Base-by-base conservation (phyloP, 2,329 filamentous ascomycete species). In the Metarhizium guizhouense region DNA sequence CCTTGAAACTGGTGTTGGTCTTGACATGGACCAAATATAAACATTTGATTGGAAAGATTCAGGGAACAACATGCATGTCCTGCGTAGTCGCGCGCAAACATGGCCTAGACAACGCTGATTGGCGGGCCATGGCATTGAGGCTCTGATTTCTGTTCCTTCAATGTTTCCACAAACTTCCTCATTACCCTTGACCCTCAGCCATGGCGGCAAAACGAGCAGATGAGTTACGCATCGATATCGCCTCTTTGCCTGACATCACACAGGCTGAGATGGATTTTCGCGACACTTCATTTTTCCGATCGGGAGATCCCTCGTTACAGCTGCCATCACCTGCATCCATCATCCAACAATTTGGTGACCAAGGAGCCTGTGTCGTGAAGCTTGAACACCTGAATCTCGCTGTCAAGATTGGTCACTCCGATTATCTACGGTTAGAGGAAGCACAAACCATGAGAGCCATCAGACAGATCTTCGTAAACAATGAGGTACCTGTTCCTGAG, bases 201-300 rank as follows among this genome's bases (percentile, higher is more conserved):
- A 52, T 52, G 51, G 36, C 38, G 32, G 40, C 20, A 20, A 25
- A 52, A 52, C 38, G 20, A 14, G 40, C 25, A 40, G 20, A 29
- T 52, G n/a, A 16, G 18, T 29, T 43, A 20, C 38, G 36, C 10
- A 38, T 52, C 38, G 36, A 52, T 4, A 43, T 52, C 51, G 38
- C 51, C 40, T 43, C 51, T 16, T 45, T 45, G 38, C 51, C 51
- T 52, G 36, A 52, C 13, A 43, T 43, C 3, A 14, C 51, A 30
- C 6, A 52, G 8, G 10, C 20, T 29, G 51, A 43, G 18, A 52
- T 52, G 25, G 38, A 52, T 43, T 52, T 52, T 38, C 29, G 38
- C 51, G 51, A 52, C 13, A 52, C 51, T 30, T 52, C 38, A 40
- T 52, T 52, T 52, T 52, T 52, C 38, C 36, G 18, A 38, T 30